A percentile compares a stretch with the other conserved stretches of the same genome.
Conservation (phyloP, 257 asterid genomes). For the Primulina eburnea region DNA sequence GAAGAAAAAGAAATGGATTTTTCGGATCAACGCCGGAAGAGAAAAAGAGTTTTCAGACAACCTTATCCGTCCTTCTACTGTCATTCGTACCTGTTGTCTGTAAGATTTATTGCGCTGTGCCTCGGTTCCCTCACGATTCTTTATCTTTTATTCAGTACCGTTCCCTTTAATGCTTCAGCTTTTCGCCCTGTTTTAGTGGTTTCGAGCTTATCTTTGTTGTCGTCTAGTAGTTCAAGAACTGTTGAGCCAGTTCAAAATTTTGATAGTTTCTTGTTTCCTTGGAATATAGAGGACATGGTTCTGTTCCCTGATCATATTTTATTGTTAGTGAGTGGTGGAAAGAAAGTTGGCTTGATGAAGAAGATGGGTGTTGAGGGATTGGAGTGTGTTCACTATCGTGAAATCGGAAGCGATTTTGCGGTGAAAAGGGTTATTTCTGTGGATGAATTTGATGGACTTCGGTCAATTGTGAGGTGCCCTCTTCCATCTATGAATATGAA, state of each 20-base stretch:
- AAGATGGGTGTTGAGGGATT: slow-evolving; percentile 28
- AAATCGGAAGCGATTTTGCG: background rate
- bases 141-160: slow-evolving; percentile 40
- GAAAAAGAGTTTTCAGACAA: slow-evolving; percentile 58
- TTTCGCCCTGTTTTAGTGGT: slow-evolving; percentile 69
- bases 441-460: slow-evolving; percentile 68
- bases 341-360: slow-evolving; percentile 28
- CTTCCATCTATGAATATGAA: slow-evolving; percentile 49
- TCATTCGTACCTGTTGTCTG: slow-evolving; percentile 39
- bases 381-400: slow-evolving; percentile 57
- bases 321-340: slow-evolving; percentile 39
- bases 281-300: slow-evolving; percentile 62
- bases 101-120: slow-evolving; percentile 62
- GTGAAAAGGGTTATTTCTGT: slow-evolving; percentile 28
- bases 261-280: slow-evolving; percentile 29
- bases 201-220: slow-evolving; percentile 55
- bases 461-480: slow-evolving; percentile 71
- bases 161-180: slow-evolving; percentile 49
- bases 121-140: slow-evolving; percentile 49
- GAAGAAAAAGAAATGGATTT: slow-evolving; percentile 45
- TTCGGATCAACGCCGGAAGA: slow-evolving; percentile 76
- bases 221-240: slow-evolving; percentile 40
- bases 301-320: slow-evolving; percentile 79
- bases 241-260: slow-evolving; percentile 43
- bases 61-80: slow-evolving; percentile 29